phyloP scores from a whole-genome alignment of 1,284 basidiomycete species.

The Amylostereum chailletii region DNA sequence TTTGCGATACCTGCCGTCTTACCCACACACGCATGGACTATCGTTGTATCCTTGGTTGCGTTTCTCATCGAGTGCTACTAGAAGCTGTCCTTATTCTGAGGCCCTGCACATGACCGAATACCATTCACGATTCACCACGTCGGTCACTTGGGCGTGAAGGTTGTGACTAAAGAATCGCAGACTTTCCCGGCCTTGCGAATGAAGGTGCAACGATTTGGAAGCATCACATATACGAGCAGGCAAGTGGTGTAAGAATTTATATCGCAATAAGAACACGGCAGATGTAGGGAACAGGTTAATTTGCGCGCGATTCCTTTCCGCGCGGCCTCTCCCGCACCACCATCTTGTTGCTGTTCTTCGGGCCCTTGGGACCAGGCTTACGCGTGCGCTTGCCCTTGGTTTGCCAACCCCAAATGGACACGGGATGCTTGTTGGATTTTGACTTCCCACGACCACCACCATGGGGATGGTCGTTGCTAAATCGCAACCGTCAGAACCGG shows the following conservation, averaged over 20 bases:
- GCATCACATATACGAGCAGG: not conserved
- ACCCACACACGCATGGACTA: too few species aligned
- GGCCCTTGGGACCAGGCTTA: constrained; percentile 79
- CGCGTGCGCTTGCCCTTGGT: constrained; percentile 91
- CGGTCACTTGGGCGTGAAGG: too few species aligned
- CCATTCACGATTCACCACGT: not conserved
- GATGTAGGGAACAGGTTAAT: not conserved
- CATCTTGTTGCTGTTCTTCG: constrained; percentile 91
- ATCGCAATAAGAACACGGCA: not conserved
- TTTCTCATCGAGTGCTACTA: too few species aligned
- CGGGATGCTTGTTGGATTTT: constrained; percentile 91
- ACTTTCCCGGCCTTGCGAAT: not conserved
- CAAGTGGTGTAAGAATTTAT: not conserved
- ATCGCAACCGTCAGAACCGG: constrained; percentile 2
- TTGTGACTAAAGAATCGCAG: not conserved
- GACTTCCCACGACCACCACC: constrained; percentile 98
- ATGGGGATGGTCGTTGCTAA: constrained; percentile 87
- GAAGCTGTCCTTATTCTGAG: too few species aligned
- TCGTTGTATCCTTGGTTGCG: too few species aligned
- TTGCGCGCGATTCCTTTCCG: constrained; percentile 50
- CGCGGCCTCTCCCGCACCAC: constrained; percentile 85
- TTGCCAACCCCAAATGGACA: constrained; percentile 87
- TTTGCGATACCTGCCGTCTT: too few species aligned
- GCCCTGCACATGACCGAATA: not conserved
- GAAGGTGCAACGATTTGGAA: not conserved